A percentile compares a stretch with the other conserved stretches of the same genome.
Conservation (phyloP, 1,139 yeast species). For the Kurtzmaniella quercitrusa region DNA sequence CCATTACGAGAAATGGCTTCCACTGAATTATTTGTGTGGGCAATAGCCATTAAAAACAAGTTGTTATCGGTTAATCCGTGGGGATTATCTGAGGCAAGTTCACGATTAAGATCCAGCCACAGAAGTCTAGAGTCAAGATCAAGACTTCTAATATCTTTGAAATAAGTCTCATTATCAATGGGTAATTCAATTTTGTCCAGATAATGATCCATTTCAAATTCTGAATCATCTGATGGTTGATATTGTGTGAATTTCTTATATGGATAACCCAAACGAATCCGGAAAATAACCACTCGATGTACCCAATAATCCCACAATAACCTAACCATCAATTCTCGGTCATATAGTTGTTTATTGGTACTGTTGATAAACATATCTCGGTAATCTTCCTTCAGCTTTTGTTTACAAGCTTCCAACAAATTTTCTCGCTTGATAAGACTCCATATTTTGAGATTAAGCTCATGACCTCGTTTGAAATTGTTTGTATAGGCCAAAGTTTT, state of each 20-base stretch:
- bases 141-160: conserved; percentile 3
- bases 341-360: conserved; percentile 26
- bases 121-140: conserved; percentile 1
- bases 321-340: conserved; percentile 33
- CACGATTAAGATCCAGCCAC: conserved; percentile 6
- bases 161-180: conserved; percentile 11
- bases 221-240: background rate
- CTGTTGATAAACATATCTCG: conserved; percentile 10
- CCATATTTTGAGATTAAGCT: conserved; percentile 16
- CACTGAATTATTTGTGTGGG: conserved; percentile 2
- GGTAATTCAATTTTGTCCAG: conserved; percentile 14
- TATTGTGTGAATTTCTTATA: conserved; percentile 16
- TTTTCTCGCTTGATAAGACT: conserved; percentile 22
- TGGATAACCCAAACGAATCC: conserved; percentile 39
- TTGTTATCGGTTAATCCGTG: background rate
- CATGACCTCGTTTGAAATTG: conserved; percentile 11
- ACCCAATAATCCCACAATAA: conserved; percentile 42
- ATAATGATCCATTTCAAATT: conserved; percentile 13
- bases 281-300: conserved; percentile 23
- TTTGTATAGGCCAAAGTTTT: conserved; percentile 13
- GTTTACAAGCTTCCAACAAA: conserved; percentile 17
- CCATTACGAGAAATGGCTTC: conserved; percentile 23
- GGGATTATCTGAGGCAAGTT: conserved; percentile 2
- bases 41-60: background rate
- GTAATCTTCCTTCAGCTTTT: conserved; percentile 14